phyloP scores from a whole-genome alignment of 2,329 filamentous ascomycete species.

The Tolypocladium paradoxum region DNA sequence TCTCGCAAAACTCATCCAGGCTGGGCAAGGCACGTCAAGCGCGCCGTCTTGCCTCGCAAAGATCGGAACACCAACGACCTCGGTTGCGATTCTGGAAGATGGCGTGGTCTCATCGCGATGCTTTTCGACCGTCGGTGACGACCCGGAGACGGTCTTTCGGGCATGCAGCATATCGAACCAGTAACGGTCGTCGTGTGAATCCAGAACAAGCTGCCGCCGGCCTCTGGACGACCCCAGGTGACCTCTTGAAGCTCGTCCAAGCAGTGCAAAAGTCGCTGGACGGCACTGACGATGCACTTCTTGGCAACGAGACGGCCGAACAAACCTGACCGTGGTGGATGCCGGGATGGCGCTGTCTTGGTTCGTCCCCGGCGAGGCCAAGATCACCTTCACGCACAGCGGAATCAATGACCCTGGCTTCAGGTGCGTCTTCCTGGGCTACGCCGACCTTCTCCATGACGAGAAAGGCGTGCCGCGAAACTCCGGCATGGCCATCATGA shows the following conservation, averaged over 20 bases:
- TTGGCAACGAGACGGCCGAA: constrained; percentile 5
- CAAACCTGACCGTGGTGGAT: constrained; percentile 9
- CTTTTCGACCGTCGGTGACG: constrained; percentile 5
- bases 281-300: constrained; percentile 3
- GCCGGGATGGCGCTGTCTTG: constrained; percentile 7
- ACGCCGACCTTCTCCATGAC: not conserved
- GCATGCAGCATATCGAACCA: constrained; percentile 12
- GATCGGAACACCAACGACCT: constrained; percentile 5
- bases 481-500: constrained; percentile 11
- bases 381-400: constrained; percentile 7
- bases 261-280: constrained; percentile 10
- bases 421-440: constrained; percentile 7
- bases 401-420: constrained; percentile 10
- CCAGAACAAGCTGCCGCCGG: constrained; percentile 8
- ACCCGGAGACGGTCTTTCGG: constrained; percentile 8
- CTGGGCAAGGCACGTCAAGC: not conserved
- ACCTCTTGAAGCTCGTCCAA: constrained; percentile 8
- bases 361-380: constrained; percentile 4
- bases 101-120: constrained; percentile 7
- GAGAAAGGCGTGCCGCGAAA: constrained; percentile 4
- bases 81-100: constrained; percentile 9
- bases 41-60: constrained; percentile 1
- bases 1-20: not conserved
- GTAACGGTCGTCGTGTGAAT: constrained; percentile 3
- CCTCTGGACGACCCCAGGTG: constrained; percentile 12